Base-by-base conservation (phyloP, 305 asterid genomes). In the Fraxinus ornus region DNA sequence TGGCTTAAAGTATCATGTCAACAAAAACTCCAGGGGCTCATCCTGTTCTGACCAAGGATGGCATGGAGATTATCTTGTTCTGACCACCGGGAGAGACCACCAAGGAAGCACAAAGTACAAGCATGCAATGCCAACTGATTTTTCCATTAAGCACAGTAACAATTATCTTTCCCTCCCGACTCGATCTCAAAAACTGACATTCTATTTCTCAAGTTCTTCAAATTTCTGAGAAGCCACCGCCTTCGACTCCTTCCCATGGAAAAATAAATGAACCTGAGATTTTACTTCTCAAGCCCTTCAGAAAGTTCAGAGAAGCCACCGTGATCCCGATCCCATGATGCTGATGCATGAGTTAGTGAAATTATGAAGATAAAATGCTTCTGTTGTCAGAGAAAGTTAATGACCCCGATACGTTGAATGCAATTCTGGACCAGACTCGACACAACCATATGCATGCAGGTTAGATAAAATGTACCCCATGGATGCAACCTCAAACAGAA, bases 361-460 rank as follows among this genome's bases (percentile, higher is more conserved):
- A 90, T 87, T 88, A 79, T 80, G 91, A 92, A 86, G 89, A 84
- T 85, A 85, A 82, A 84, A 85, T 84, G 84, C 91, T 88, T 83
- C 90, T 78, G 88, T 80, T 85, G 91, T 89, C 92, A 81, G 89
- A 85, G 84, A 89, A 90, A 89, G 93, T 87, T 84, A 88, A 87
- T 86, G 95, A 94, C 30, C 93, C 87, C 88, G 79, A 90, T 90
- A 79, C 80, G 83, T 83, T 91, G 90, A 87, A 91, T 88, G 90
- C 90, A 87, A 86, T 78, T 81, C 83, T 76, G 84, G 90, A 89
- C 89, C 92, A 37, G 75, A 70, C 75, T 89, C 90, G 91, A 93
- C 96, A 84, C 90, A 81, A 91, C 94, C 94, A 89, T 88, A 91
- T 95, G 98, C 94, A 92, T 94, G 98, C 95, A 93, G 91, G 94